Percentiles rank a stretch among this genome's conserved stretches.
Conservation (phyloP, 1,284 basidiomycete genomes). For the Cutaneotrichosporon sp. region DNA sequence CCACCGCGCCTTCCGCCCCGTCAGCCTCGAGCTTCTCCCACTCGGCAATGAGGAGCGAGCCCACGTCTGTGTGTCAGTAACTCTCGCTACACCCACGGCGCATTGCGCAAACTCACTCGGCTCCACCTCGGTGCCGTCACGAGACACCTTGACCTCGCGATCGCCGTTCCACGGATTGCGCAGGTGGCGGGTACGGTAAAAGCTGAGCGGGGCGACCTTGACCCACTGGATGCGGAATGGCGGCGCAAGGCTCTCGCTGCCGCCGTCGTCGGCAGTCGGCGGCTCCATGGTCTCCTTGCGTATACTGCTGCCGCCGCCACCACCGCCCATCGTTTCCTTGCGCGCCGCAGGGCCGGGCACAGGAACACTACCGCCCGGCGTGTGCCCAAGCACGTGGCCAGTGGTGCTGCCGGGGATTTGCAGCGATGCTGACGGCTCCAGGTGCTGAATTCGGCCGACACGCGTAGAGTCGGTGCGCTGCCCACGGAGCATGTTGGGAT, state of each 20-base stretch:
- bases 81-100: not conserved
- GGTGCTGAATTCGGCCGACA: not conserved
- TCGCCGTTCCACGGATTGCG: conserved; percentile 92
- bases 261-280: not conserved
- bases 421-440: conserved; percentile 12
- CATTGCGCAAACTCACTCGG: conserved; percentile 50
- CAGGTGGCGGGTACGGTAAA: conserved; percentile 68
- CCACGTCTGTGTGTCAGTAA: conserved; percentile 52
- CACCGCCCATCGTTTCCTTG: not conserved
- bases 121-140: conserved; percentile 88
- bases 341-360: not conserved
- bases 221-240: conserved; percentile 84
- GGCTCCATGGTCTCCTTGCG: conserved; percentile 5
- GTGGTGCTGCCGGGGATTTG: conserved; percentile 8
- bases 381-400: conserved; percentile 2
- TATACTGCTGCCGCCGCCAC: not conserved
- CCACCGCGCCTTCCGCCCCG: not conserved
- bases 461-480: conserved; percentile 9
- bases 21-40: conserved; percentile 55
- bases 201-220: conserved; percentile 66
- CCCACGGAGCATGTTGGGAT: conserved; percentile 29
- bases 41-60: conserved; percentile 65
- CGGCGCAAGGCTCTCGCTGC: conserved; percentile 55
- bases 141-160: conserved; percentile 81
- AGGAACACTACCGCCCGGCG: too few relatives aligned